Evolutionary conservation across 2,329 filamentous ascomycete species (phyloP).

Genomic region (Penicillium sp.): DNA sequence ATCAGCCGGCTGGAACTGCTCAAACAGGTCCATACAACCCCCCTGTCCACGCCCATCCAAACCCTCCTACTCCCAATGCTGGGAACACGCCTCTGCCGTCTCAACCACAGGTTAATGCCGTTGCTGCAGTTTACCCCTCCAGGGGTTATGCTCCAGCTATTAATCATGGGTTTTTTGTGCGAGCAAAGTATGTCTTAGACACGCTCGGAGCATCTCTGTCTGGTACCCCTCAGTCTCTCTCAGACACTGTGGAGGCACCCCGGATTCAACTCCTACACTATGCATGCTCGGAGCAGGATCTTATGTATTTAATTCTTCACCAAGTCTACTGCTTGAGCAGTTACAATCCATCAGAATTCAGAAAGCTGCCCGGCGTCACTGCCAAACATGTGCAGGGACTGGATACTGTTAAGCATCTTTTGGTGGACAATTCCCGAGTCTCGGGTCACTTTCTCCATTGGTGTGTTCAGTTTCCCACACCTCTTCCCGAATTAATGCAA

Average conservation of each 20-base stretch:
- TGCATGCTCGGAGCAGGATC: constrained; percentile 62
- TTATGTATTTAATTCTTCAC: constrained; percentile 69
- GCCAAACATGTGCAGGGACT: constrained; percentile 35
- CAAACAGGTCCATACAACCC: background rate
- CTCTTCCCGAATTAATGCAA: constrained; percentile 29
- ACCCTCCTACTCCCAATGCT: background rate
- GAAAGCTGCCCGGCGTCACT: constrained; percentile 44
- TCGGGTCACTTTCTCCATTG: constrained; percentile 46
- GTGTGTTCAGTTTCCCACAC: constrained; percentile 56
- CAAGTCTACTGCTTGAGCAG: constrained; percentile 68
- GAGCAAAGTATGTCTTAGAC: constrained; percentile 21
- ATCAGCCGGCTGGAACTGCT: background rate
- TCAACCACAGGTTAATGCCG: background rate
- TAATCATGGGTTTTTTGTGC: constrained; percentile 18
- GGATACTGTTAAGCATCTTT: constrained; percentile 46
- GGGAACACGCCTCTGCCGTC: background rate
- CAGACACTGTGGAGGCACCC: constrained; percentile 47
- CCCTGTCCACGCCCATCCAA: constrained; percentile 1
- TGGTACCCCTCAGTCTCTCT: constrained; percentile 28
- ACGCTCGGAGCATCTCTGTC: constrained; percentile 21
- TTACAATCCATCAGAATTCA: constrained; percentile 40
- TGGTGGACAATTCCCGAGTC: constrained; percentile 54
- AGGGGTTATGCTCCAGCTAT: constrained; percentile 18
- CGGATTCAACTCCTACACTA: constrained; percentile 61
- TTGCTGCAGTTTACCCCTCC: background rate